A percentile compares a stretch with the other conserved stretches of the same genome.
Conservation (phyloP, 1,139 yeast genomes). For the Meyerozyma athensensis region DNA sequence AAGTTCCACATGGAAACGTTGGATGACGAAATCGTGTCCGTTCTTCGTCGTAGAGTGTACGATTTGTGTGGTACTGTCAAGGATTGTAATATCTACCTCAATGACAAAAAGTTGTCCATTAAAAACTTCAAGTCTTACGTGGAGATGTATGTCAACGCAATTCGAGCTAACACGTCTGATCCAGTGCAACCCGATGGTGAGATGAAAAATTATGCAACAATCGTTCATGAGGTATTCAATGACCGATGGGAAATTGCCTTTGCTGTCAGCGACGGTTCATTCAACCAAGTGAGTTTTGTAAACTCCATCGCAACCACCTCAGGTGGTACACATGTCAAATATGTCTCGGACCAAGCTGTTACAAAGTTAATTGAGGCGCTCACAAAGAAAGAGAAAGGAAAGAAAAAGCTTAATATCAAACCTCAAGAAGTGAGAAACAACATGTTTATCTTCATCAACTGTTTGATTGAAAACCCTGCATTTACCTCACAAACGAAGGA, state of each 20-base stretch:
- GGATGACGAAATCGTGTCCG: slow-evolving; percentile 79
- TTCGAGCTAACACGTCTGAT: slow-evolving; percentile 33
- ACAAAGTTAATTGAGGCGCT: slow-evolving; percentile 61
- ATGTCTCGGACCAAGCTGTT: slow-evolving; percentile 79
- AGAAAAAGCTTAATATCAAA: slow-evolving; percentile 68
- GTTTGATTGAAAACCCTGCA: slow-evolving; percentile 93
- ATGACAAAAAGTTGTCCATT: slow-evolving; percentile 68
- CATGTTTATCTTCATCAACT: slow-evolving; percentile 86
- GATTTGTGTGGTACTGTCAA: slow-evolving; percentile 95
- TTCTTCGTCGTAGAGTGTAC: slow-evolving; percentile 87
- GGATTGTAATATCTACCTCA: slow-evolving; percentile 73
- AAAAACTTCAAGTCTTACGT: slow-evolving; percentile 81
- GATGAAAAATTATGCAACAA: slow-evolving; percentile 42
- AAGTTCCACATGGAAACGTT: slow-evolving; percentile 80
- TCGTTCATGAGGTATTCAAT: slow-evolving; percentile 71
- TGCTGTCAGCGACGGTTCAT: slow-evolving; percentile 85
- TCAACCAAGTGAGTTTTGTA: slow-evolving; percentile 94
- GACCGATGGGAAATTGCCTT: slow-evolving; percentile 94
- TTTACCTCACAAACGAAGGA: slow-evolving; percentile 98
- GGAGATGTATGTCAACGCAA: slow-evolving; percentile 82
- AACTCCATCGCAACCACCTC: slow-evolving; percentile 96
- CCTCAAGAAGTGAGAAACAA: slow-evolving; percentile 87
- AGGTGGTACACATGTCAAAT: slow-evolving; percentile 95
- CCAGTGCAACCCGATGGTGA: slow-evolving; percentile 20
- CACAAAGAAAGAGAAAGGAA: slow-evolving; percentile 68